Conservation (phyloP, 2,329 filamentous ascomycete species). For the Cladophialophora chaetospira region DNA sequence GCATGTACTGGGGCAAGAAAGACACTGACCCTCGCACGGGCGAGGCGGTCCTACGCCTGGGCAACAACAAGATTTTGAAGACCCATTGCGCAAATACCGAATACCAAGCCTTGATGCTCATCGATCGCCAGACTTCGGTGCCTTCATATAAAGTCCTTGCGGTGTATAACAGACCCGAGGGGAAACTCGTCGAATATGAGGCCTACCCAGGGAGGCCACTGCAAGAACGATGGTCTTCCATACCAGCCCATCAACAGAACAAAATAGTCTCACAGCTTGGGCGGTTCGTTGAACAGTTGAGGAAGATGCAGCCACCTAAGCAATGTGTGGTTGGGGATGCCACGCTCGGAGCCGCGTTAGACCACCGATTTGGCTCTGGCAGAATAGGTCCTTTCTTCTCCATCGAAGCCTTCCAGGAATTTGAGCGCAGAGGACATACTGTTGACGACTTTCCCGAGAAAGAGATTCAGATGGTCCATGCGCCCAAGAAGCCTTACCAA, state of each 20-base stretch:
- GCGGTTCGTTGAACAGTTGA: conserved; percentile 33
- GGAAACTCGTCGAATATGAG: conserved; percentile 33
- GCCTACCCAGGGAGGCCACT: conserved; percentile 30
- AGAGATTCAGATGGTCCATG: conserved; percentile 28
- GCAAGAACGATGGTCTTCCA: conserved; percentile 23
- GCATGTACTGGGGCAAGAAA: conserved; percentile 31
- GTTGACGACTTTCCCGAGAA: conserved; percentile 29
- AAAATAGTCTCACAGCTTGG: conserved; percentile 31
- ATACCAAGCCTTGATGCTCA: conserved; percentile 32
- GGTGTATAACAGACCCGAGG: conserved; percentile 33
- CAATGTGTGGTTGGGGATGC: conserved; percentile 33
- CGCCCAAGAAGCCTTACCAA: conserved; percentile 29
- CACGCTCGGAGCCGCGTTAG: conserved; percentile 32
- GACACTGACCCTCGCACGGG: conserved; percentile 30
- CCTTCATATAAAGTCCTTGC: conserved; percentile 30
- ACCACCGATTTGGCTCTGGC: conserved; percentile 30
- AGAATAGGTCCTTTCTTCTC: conserved; percentile 33
- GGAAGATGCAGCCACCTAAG: conserved; percentile 33
- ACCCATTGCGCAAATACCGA: conserved; percentile 33
- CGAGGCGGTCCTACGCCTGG: conserved; percentile 28
- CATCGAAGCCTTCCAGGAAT: conserved; percentile 32
- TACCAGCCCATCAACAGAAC: conserved; percentile 31
- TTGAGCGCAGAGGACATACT: conserved; percentile 30
- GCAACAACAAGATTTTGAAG: conserved; percentile 30
- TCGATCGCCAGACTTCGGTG: conserved; percentile 31